Evolutionary conservation across 495 filamentous ascomycete genomes (phyloP), one percentile per base, ranked within the genome.

Genomic region (Bacidia gigantensis): DNA sequence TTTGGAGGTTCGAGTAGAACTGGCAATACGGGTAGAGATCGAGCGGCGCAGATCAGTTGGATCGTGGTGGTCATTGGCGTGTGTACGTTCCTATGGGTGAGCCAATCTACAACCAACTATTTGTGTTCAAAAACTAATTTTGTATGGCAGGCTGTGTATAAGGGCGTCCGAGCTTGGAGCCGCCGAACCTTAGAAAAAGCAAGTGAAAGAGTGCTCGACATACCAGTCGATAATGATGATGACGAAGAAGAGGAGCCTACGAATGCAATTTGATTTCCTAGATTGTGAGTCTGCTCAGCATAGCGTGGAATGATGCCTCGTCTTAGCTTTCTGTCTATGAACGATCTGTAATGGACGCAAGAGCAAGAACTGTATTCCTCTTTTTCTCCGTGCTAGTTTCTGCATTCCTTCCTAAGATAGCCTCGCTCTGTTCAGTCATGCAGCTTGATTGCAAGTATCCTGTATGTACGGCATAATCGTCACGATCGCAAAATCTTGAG

Each of bases 401-500:
- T n/a, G n/a, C n/a, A n/a, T n/a, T n/a, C n/a, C n/a, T n/a, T n/a
- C n/a, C n/a, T n/a, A n/a, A n/a, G n/a, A n/a, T n/a, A n/a, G n/a
- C n/a, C n/a, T n/a, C n/a, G n/a, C n/a, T n/a, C n/a, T n/a, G n/a
- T n/a, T n/a, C n/a, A n/a, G n/a, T n/a, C n/a, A n/a, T n/a, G n/a
- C n/a, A n/a, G n/a, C n/a, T n/a, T n/a, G n/a, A n/a, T n/a, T n/a
- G n/a, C n/a, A n/a, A n/a, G n/a, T n/a, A n/a, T n/a, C n/a, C n/a
- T n/a, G n/a, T n/a, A n/a, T n/a, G n/a, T n/a, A n/a, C n/a, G n/a
- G n/a, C n/a, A n/a, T n/a, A n/a, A n/a, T 23, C 39, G 49, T 22
- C 24, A 26, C 45, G 41, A 46, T 61, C 65, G 87, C 87, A 89
- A 84, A 82, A 84, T 81, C 82, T 92, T 93, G 79, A 95, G 89